Percentiles rank a stretch among this genome's conserved stretches.
Evolutionary conservation across 108 stramenopile species (phyloP).

Genomic region (Stephanodiscus triporus): DNA sequence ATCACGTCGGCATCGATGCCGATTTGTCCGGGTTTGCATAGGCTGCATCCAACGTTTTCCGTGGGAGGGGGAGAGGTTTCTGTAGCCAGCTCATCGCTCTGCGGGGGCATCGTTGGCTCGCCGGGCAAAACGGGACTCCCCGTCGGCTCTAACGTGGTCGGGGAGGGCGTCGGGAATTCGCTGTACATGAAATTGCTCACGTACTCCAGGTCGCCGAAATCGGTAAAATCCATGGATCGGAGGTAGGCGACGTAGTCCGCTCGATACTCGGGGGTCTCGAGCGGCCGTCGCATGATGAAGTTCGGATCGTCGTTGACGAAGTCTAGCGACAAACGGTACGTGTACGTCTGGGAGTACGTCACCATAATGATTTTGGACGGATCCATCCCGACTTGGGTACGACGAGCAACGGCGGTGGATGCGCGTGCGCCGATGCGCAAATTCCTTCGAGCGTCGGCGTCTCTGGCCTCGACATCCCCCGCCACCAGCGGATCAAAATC

Average conservation of each 20-base stretch:
- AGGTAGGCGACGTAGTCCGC: slow-evolving; percentile 47
- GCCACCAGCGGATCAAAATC: slow-evolving; percentile 30
- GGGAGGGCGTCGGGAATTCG: slow-evolving; percentile 40
- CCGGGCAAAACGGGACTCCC: slow-evolving; percentile 37
- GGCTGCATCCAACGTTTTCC: slow-evolving; percentile 29
- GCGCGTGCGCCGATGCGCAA: slow-evolving; percentile 4
- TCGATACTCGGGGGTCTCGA: slow-evolving; percentile 49
- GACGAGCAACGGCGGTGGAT: neutral
- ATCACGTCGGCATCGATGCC: slow-evolving; percentile 44
- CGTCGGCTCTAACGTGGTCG: slow-evolving; percentile 34
- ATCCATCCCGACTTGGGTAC: slow-evolving; percentile 11
- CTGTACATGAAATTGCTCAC: slow-evolving; percentile 42
- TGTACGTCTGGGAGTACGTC: slow-evolving; percentile 29
- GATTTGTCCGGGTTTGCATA: slow-evolving; percentile 41
- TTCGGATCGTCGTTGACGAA: slow-evolving; percentile 45
- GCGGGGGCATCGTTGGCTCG: slow-evolving; percentile 35
- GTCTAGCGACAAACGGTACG: slow-evolving; percentile 36
- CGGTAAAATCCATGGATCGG: slow-evolving; percentile 30
- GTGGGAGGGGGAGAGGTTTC: slow-evolving; percentile 17
- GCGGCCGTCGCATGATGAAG: slow-evolving; percentile 39
- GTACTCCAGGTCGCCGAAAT: slow-evolving; percentile 32
- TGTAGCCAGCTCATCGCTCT: slow-evolving; percentile 13
- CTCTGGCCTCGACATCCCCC: slow-evolving; percentile 8
- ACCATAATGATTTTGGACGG: slow-evolving; percentile 31
- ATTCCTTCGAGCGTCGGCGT: slow-evolving; percentile 11